Base-by-base conservation (phyloP, 2,329 filamentous ascomycete genomes). In the Aureobasidium sp. region DNA sequence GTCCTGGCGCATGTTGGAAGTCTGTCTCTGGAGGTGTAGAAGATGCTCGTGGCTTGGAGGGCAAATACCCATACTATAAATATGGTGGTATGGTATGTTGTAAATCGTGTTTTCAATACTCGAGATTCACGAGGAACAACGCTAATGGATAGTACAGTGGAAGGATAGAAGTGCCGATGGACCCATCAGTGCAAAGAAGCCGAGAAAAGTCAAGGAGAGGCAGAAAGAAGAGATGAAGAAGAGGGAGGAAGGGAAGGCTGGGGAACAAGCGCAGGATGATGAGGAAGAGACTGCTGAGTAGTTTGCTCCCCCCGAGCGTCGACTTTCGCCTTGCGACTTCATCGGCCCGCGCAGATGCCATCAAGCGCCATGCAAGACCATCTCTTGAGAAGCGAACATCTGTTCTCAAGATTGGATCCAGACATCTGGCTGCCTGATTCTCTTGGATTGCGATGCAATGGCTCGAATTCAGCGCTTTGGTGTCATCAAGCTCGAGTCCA, bases 1-100 rank as follows among this genome's bases (percentile, higher is more conserved):
- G 77, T 63, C 73, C 76, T 0, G 75, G 75, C 4, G 64, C 68
- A 17, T 78, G 77, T 68, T 79, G 77, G 77, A 70, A 70, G 35
- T 66, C 68, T 2, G 75, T 78, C 1, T 76, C 73, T 1, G 77
- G 77, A n/a, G 76, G 76, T 7, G 69, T 75, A 1, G 73, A 76
- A 40, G 77, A 79, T 65, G 77, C 72, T 6, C 71, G 74, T 44
- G 76, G 78, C 63, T 75, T 72, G 6, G 72, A 75, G 45, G 68
- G 68, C 0, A 71, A 72, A 7, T 73, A 73, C 67, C 71, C 73
- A 19, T 64, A 69, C 64, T 74, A 75, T 58, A 64, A 67, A 24
- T 73, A 75, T 64, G 73, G 73, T 6, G 73, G 72, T 11, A 73
- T 73, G 76, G 54, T 58, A 29, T 37, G 54, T 35, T 44, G 45